Evolutionary conservation across 371 early-diverging fungal genomes (phyloP), one percentile per base, ranked within the genome.

Genomic region (Rhizopus sp.): DNA sequence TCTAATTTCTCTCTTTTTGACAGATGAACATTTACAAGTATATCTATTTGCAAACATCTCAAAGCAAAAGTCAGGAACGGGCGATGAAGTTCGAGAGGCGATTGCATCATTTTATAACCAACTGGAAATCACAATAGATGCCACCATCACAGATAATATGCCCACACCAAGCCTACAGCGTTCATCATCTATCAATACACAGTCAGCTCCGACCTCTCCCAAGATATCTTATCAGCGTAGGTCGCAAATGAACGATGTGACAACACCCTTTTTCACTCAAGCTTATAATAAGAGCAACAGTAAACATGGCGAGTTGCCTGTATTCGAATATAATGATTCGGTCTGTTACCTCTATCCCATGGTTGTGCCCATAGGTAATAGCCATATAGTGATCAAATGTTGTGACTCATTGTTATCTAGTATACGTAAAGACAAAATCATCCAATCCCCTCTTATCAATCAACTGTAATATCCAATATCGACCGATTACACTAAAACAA

Each of bases 101-200:
- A 62, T 72, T 3, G 39, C 56, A 7, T 60, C 70, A 1, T 81
- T 85, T 50, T 85, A 73, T 42, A 68, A 76, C 33, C 72, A 78
- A 13, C 73, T 85, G 4, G 85, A 85, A 63, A 77, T 85, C n/a
- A 81, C 82, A 31, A 63, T 85, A 8, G 85, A 85, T 55, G 82
- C 85, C 0, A 75, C 82, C 5, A 76, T 81, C 60, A 66, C 70
- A 3, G 86, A 82, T 45, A 52, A 48, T 15, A 17, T 44, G 12
- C n/a, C 49, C 4, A 42, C 59, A 13, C 51, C 65, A 15, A 47
- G 57, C n/a, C 50, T 53, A 51, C 57, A 53, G 7, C 33, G 33
- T 41, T 65, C 49, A 29, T 60, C 73, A 41, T 53, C 64, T 50
- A 33, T 60, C 53, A 54, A 62, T 34, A 17, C 65, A 45, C 66